Evolutionary conservation across 306 rosid species (phyloP), one percentile per base, ranked within the genome.

Genomic region (Citrullus amarus): DNA sequence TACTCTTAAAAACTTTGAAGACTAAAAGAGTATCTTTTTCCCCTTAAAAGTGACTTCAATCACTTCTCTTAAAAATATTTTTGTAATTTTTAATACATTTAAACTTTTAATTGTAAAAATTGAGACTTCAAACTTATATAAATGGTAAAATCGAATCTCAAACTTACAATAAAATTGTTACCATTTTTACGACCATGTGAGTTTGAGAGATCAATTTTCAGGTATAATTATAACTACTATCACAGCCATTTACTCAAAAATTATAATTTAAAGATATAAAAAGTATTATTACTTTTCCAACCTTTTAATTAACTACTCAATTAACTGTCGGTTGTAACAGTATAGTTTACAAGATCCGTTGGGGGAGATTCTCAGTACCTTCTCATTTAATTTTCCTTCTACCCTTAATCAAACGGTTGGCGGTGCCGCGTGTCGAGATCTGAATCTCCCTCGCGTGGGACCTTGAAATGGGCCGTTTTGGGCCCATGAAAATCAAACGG

Each of bases 341-440:
- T 62, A 15, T 36, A 5, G 4, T 36, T 36, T 36, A 62, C 9
- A 5, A 10, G 75, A 68, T 68, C 53, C 74, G 74, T n/a, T 41
- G 53, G 32, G 46, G 74, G 3, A 9, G 71, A 38, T 36, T 65
- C 71, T 6, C 6, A 1, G 71, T 65, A 65, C 2, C 71, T 36
- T 65, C 72, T 18, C 44, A 32, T 63, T 63, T 6, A 63, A 2
- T 14, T 55, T 54, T 61, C 39, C 15, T n/a, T 7, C 50, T 3
- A 39, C 11, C 53, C 16, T 48, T 48, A 69, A 43, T 41, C 55
- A 1, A 43, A 69, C 56, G 55, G 75, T 69, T 20, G 36, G 8
- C 4, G n/a, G 34, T 71, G 59, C 59, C 57, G 15, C 77, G 58
- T 50, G 77, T 71, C 77, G 2, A 12, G 59, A 71, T 71, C 59